Percentiles rank a stretch among this genome's conserved stretches.
These are phyloP conservation scores for Turnera subulata DNA, from an alignment of 345 rosid genomes.

Conservation along the genomic window DNA sequence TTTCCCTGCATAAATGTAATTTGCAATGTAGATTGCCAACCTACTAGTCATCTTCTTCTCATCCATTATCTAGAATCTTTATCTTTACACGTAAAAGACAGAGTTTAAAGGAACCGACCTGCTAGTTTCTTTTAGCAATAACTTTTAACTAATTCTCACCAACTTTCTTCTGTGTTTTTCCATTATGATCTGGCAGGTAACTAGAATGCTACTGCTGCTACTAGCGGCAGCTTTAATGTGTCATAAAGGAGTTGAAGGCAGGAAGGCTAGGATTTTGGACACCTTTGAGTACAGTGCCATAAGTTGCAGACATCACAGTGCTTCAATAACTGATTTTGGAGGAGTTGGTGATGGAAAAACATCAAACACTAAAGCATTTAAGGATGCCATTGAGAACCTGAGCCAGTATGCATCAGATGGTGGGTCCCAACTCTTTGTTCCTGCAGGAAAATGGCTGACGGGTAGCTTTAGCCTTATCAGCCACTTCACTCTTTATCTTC, in stretches of 20 bases:
- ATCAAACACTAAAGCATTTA: slow-evolving; percentile 76
- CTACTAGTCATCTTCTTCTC: slow-evolving; percentile 12
- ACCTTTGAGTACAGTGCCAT: slow-evolving; percentile 67
- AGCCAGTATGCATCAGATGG: slow-evolving; percentile 53
- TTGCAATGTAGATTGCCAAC: too few species aligned
- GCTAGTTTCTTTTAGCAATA: neutral
- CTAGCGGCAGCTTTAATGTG: slow-evolving; percentile 17
- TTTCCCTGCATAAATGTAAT: too few species aligned
- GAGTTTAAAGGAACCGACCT: slow-evolving; percentile 1
- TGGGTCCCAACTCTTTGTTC: slow-evolving; percentile 72
- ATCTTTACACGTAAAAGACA: too few species aligned
- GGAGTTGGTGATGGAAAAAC: slow-evolving; percentile 82
- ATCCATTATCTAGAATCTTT: too few species aligned
- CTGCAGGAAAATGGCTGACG: slow-evolving; percentile 82
- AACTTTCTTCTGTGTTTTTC: neutral
- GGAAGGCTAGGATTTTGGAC: slow-evolving; percentile 24
- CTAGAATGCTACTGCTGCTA: slow-evolving; percentile 9
- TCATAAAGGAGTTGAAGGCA: slow-evolving; percentile 38
- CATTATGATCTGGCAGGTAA: slow-evolving; percentile 24
- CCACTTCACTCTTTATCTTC: slow-evolving; percentile 86
- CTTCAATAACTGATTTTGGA: slow-evolving; percentile 78
- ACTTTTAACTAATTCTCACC: neutral
- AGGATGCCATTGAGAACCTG: slow-evolving; percentile 52
- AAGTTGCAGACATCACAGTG: slow-evolving; percentile 74
- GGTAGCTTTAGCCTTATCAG: slow-evolving; percentile 78